Conservation (phyloP, 768 basidiomycete genomes). For the Mycena polygramma region DNA sequence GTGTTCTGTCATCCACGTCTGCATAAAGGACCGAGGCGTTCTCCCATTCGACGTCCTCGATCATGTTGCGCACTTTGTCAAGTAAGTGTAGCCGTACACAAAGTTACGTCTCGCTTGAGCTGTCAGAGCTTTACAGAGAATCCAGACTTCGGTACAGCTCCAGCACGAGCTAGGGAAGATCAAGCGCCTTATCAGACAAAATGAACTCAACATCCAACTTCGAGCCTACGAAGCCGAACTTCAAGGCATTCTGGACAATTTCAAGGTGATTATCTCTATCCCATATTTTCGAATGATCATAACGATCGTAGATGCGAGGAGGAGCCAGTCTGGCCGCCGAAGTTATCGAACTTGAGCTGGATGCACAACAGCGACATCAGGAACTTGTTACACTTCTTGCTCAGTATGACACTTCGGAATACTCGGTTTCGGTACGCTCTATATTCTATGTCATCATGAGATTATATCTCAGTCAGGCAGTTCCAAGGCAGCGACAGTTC, state of each 20-base stretch:
- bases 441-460: background rate
- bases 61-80: background rate
- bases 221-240: constrained; percentile 1
- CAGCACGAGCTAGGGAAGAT: constrained; percentile 19
- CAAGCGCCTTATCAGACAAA: constrained; percentile 16
- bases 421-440: background rate
- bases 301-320: background rate
- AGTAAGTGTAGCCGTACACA: background rate
- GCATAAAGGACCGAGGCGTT: background rate
- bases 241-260: background rate
- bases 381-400: constrained; percentile 12
- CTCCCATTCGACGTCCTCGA: background rate
- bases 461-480: background rate
- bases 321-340: background rate
- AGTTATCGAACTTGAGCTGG: background rate
- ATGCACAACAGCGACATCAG: constrained; percentile 8
- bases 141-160: background rate
- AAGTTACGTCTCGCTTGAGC: background rate
- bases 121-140: constrained; percentile 9
- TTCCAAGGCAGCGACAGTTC: constrained; percentile 8
- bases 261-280: background rate
- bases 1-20: background rate
- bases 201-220: constrained; percentile 4
- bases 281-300: background rate
- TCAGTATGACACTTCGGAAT: background rate